Base-by-base conservation (phyloP, 1,284 basidiomycete species). In the Schizophyllum amplum region DNA sequence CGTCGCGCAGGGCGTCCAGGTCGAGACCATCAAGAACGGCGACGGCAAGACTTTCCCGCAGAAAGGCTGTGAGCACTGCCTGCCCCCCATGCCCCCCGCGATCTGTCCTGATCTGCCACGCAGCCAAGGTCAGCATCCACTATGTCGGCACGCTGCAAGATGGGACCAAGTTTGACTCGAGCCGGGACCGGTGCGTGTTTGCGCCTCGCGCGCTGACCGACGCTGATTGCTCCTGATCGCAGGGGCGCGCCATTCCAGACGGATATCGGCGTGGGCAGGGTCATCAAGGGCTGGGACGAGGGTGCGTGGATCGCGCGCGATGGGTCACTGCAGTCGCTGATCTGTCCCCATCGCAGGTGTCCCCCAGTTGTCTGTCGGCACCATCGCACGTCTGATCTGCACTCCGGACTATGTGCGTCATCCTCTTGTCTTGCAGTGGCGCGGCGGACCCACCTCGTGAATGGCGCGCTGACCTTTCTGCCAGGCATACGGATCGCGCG, bases 241-340 rank as follows among this genome's bases (percentile, higher is more conserved):
- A 88, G 87, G 53, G 71, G 72, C 0, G 7, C 9, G 0, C 83
- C 90, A 2, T 94, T 94, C 71, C 69, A 75, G 66, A 92, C 89
- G 22, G 68, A 79, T 66, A 94, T 95, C 63, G 91, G 90, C 56
- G 76, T 85, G 51, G 87, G 87, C 42, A 84, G 84, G 69, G 91
- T 94, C 56, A 94, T 94, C 74, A 86, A 80, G 69, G 92, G 92
- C 48, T 95, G 92, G 92, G 92, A 95, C 68, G 91, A 94, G 72
- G 91, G 92, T 90, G 66, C 68, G 78, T 73, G 33, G 24, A 15
- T 49, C 2, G 4, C 22, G 11, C 13, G 4, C 27, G 27, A 48
- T 52, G 51, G 54, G 48, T 55, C 15, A 15, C 55, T 21, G 15
- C 48, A 50, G 9, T 54, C 33, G 33, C 56, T 59, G 51, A 24